A percentile compares a stretch with the other conserved stretches of the same genome.
These are phyloP conservation scores for Orbilia quercus DNA, from an alignment of 2,329 filamentous ascomycete genomes.

Conservation along the genomic window DNA sequence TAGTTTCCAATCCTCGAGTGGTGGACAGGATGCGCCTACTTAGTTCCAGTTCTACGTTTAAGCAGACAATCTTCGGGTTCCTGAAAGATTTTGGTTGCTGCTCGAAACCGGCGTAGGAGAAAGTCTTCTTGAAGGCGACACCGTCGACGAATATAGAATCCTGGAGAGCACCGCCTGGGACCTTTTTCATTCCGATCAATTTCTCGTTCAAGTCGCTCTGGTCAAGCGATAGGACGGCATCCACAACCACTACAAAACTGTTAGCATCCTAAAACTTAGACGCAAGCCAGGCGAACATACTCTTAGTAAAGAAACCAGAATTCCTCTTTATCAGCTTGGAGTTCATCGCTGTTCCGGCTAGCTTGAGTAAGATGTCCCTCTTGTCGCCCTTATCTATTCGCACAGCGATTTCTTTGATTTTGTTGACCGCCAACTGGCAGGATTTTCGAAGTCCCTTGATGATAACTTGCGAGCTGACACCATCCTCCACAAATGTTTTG, in stretches of 20 bases:
- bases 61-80: conserved; percentile 93
- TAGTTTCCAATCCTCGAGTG: conserved; percentile 17
- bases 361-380: conserved; percentile 86
- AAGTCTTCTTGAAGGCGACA: conserved; percentile 99
- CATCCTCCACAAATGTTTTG: conserved; percentile 94
- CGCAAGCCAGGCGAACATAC: conserved; percentile 67
- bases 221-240: conserved; percentile 93
- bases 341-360: conserved; percentile 97
- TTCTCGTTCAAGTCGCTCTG: conserved; percentile 98
- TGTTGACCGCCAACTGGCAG: conserved; percentile 92
- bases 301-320: conserved; percentile 96
- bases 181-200: conserved; percentile 97
- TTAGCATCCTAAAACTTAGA: conserved; percentile 5
- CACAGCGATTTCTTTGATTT: conserved; percentile 96
- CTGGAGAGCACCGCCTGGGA: conserved; percentile 93
- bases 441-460: conserved; percentile 94
- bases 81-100: conserved; percentile 97
- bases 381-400: conserved; percentile 83
- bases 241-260: conserved; percentile 82
- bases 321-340: conserved; percentile 99
- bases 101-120: conserved; percentile 98
- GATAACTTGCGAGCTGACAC: conserved; percentile 96
- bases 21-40: conserved; percentile 63
- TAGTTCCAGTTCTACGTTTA: conserved; percentile 97
- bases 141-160: conserved; percentile 97